phyloP scores from a whole-genome alignment of 805 yeast genomes.

The Danielozyma ontarioensis region DNA sequence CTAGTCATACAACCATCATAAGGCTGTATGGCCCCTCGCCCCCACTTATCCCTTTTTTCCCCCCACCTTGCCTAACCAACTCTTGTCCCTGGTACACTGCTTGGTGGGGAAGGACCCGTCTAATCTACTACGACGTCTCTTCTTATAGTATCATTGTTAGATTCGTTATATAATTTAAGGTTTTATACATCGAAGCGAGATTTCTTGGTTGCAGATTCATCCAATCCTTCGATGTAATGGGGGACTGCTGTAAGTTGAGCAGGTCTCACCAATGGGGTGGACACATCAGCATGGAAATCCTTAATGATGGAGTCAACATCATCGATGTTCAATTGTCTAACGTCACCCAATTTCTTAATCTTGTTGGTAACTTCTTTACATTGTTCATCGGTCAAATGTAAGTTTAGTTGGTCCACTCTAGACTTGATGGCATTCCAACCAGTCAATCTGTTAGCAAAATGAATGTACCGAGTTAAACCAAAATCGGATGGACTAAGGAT shows the following conservation, averaged over 20 bases:
- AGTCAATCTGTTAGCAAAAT: slow-evolving; percentile 94
- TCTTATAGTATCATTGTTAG: too few species aligned
- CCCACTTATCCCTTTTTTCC: too few species aligned
- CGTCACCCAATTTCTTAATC: slow-evolving; percentile 92
- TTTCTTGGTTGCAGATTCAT: slow-evolving; percentile 2
- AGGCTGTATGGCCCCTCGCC: too few species aligned
- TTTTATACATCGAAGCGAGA: too few species aligned
- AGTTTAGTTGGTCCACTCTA: slow-evolving; percentile 94
- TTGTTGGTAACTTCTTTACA: slow-evolving; percentile 91
- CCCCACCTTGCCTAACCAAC: too few species aligned
- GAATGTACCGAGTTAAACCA: slow-evolving; percentile 93
- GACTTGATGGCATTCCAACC: slow-evolving; percentile 99
- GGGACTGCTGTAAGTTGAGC: slow-evolving; percentile 6
- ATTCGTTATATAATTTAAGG: too few species aligned
- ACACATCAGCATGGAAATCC: slow-evolving; percentile 78
- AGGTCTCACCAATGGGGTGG: slow-evolving; percentile 40
- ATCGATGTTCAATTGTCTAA: slow-evolving; percentile 89
- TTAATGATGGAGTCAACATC: slow-evolving; percentile 96
- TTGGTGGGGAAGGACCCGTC: too few species aligned
- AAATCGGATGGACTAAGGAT: slow-evolving; percentile 91
- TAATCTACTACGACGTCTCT: too few species aligned
- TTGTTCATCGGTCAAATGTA: slow-evolving; percentile 86
- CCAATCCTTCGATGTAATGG: slow-evolving; percentile 7
- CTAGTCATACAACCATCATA: too few species aligned
- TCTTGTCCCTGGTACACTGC: too few species aligned